These are phyloP conservation scores for Cladosporium austrohemisphaericum DNA, from an alignment of 2,329 filamentous ascomycete genomes.

Conservation along the genomic window DNA sequence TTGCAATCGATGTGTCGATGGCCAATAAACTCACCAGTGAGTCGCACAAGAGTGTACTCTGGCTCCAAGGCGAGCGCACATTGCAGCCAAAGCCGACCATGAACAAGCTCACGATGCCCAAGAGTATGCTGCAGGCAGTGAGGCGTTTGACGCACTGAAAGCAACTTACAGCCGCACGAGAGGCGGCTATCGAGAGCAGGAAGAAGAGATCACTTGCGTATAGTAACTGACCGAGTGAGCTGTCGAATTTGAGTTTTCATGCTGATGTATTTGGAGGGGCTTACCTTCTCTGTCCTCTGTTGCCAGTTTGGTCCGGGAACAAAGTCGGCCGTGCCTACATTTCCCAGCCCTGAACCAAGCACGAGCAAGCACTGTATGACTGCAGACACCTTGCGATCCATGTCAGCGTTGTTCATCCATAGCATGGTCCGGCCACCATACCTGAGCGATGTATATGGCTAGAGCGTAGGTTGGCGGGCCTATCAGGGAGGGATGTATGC, in stretches of 20 bases:
- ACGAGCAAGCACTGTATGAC: too few relatives aligned
- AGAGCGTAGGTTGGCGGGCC: too few relatives aligned
- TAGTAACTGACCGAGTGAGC: not conserved
- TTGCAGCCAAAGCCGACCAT: constrained; percentile 7
- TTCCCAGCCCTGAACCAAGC: too few relatives aligned
- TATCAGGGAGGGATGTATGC: too few relatives aligned
- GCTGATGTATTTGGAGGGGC: not conserved
- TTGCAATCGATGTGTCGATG: not conserved
- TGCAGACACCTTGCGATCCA: too few relatives aligned
- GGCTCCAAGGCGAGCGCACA: not conserved
- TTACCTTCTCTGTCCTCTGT: constrained; percentile 15
- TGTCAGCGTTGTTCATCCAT: too few relatives aligned
- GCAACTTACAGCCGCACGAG: not conserved
- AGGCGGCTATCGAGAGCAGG: not conserved
- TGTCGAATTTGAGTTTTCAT: not conserved
- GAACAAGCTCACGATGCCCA: not conserved
- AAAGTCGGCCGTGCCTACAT: too few relatives aligned
- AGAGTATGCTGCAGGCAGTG: not conserved
- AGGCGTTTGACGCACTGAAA: not conserved
- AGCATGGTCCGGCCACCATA: too few relatives aligned
- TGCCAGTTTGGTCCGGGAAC: too few relatives aligned
- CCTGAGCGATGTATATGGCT: too few relatives aligned
- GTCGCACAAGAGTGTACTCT: not conserved
- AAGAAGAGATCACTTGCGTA: constrained; percentile 12
- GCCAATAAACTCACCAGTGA: not conserved